Percentiles rank a stretch among this genome's conserved stretches.
phyloP scores from a whole-genome alignment of 176 grass and related monocot genomes.

The Lolium rigidum region DNA sequence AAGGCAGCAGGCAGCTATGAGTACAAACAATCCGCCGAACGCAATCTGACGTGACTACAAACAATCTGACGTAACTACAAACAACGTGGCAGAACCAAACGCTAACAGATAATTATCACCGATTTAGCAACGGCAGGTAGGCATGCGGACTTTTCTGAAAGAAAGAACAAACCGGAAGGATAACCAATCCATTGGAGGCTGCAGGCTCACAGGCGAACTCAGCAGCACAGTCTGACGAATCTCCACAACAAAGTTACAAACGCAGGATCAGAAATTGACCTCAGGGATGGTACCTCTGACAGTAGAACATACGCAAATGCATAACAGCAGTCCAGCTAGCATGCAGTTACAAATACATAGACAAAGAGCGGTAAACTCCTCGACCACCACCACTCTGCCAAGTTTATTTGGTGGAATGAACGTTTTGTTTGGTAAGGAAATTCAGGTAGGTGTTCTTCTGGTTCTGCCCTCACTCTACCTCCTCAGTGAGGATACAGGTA shows the following conservation, averaged over 20 bases:
- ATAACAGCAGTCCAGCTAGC: not conserved
- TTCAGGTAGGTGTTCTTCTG: slow-evolving; percentile 2
- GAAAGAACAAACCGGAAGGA: not conserved
- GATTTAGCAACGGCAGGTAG: too few relatives aligned
- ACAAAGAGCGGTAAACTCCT: not conserved
- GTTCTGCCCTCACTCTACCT: not conserved
- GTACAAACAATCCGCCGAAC: too few relatives aligned
- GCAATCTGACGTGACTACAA: too few relatives aligned
- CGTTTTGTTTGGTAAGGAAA: not conserved
- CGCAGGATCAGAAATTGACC: not conserved
- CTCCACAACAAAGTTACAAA: not conserved
- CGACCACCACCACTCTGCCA: not conserved
- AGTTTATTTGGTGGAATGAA: slow-evolving; percentile 39
- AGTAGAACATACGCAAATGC: not conserved
- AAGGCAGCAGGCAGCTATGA: too few relatives aligned
- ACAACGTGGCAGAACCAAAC: not conserved
- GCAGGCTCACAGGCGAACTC: not conserved
- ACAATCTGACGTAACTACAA: too few relatives aligned
- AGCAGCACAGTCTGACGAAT: not conserved
- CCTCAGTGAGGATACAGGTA: not conserved
- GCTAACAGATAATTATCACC: not conserved
- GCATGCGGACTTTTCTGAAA: not conserved
- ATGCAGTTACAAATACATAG: slow-evolving; percentile 21
- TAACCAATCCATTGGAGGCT: not conserved
- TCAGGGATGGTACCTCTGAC: not conserved